Evolutionary conservation across 1,284 basidiomycete genomes (phyloP), one percentile per base, ranked within the genome.

Genomic region (Leccinum fuscescens): DNA sequence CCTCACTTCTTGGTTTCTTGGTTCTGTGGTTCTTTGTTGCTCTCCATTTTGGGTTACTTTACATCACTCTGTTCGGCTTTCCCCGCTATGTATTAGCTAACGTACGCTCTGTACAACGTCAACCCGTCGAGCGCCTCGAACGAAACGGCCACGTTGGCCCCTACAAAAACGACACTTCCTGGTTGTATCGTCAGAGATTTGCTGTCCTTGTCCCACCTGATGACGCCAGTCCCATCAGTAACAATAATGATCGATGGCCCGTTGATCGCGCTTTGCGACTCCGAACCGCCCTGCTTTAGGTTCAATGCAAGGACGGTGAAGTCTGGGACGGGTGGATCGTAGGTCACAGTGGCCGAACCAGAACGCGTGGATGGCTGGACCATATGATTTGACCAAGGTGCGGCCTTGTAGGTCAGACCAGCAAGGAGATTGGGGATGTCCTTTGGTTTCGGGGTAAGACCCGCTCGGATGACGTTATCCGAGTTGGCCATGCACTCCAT

Each of bases 401-500:
- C 86, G 12, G 92, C 82, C 56, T 79, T 82, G 76, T 98, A 99
- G 8, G 95, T 98, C 63, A 99, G 84, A 72, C 93, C 93, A 3
- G 85, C 80, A 61, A 98, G 80, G 55, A 99, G 86, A 65, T 96
- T 98, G 3, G 89, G 86, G 20, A 98, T 88, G 73, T 99, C 97
- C 61, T 96, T 88, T 22, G 93, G 83, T 77, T 99, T 99, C 11
- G 97, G 96, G 0, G 97, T 99, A 48, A 99, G 86, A 17, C 97
- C 97, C 2, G 97, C 97, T 53, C 97, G 92, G 60, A 99, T 97
- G 72, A 99, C 97, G 75, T 99, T 99, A 79, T 99, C 96, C 1
- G 94, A 96, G 58, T 94, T 96, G 27, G 95, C 95, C 95, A 97
- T 98, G 78, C 94, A 96, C 73, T 98, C 95, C 73, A 97, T 92